phyloP scores from a whole-genome alignment of 2,329 filamentous ascomycete species.

The Aspergillus candidus region DNA sequence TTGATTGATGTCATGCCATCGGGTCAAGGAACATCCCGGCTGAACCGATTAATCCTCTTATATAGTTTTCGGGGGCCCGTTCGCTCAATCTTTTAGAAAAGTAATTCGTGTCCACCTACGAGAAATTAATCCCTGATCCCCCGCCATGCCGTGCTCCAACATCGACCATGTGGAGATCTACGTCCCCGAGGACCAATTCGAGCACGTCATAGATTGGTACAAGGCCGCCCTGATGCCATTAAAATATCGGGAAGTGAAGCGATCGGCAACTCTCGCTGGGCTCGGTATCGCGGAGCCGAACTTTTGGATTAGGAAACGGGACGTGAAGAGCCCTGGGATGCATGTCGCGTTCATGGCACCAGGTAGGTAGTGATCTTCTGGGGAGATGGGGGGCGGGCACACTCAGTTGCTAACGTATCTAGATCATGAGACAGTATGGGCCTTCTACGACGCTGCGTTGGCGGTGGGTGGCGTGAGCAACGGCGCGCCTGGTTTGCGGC shows the following conservation, averaged over 20 bases:
- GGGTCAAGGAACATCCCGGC: too few species aligned
- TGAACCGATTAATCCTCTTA: too few species aligned
- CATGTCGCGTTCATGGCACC: slow-evolving; percentile 22
- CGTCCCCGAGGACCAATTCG: slow-evolving; percentile 23
- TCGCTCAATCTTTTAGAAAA: too few species aligned
- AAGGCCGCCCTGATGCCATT: slow-evolving; percentile 23
- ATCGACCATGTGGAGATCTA: slow-evolving; percentile 23
- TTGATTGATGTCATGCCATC: too few species aligned
- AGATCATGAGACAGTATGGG: slow-evolving; percentile 42
- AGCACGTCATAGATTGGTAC: slow-evolving; percentile 25
- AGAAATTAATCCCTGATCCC: too few species aligned
- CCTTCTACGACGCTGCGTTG: slow-evolving; percentile 41
- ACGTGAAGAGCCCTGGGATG: slow-evolving; percentile 5
- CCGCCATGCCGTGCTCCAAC: slow-evolving; percentile 1
- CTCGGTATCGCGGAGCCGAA: slow-evolving; percentile 24
- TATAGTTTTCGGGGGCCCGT: too few species aligned
- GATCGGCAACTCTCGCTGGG: slow-evolving; percentile 22
- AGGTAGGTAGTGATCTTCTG: slow-evolving; percentile 12
- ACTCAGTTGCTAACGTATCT: background rate
- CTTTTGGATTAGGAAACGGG: slow-evolving; percentile 23
- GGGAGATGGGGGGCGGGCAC: background rate
- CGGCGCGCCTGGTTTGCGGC: slow-evolving; percentile 43
- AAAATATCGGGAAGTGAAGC: slow-evolving; percentile 24
- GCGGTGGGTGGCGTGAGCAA: slow-evolving; percentile 45
- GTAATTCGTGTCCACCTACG: too few species aligned